Evolutionary conservation across 2,329 filamentous ascomycete genomes (phyloP).

Genomic region (Lachnellula occidentalis): DNA sequence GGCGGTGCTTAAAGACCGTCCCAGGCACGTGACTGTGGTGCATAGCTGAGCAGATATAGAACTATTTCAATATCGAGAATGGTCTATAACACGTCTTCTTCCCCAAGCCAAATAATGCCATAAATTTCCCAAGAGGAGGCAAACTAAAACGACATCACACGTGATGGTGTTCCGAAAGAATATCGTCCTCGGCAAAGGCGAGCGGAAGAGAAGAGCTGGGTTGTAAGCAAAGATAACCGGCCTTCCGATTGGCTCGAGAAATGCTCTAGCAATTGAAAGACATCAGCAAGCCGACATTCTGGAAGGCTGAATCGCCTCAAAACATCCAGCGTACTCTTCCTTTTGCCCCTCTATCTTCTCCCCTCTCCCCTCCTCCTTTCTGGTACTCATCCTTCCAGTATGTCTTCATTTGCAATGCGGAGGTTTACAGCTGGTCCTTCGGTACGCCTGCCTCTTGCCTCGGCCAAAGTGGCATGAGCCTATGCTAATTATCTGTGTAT

Average conservation of each 20-base stretch:
- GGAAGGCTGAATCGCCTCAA: constrained; percentile 13
- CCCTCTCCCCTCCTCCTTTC: constrained; percentile 13
- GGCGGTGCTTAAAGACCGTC: too few relatives aligned
- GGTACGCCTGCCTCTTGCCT: constrained; percentile 39
- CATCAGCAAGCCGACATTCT: constrained; percentile 7
- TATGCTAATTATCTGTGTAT: constrained; percentile 19
- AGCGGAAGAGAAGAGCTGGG: neutral
- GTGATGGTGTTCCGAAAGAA: neutral
- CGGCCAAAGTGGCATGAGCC: constrained; percentile 5
- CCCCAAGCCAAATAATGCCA: neutral
- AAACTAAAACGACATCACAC: neutral
- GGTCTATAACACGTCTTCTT: neutral
- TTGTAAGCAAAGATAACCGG: constrained; percentile 11
- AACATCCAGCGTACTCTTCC: neutral
- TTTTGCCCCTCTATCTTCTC: neutral
- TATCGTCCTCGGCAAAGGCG: neutral
- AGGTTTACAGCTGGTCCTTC: constrained; percentile 51
- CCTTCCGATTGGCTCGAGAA: constrained; percentile 15
- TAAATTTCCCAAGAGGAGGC: too few relatives aligned
- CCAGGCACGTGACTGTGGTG: too few relatives aligned
- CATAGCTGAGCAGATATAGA: too few relatives aligned
- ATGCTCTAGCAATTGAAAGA: constrained; percentile 18
- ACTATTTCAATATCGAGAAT: neutral
- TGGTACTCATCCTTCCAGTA: constrained; percentile 36
- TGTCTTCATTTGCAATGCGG: constrained; percentile 61